phyloP scores from a whole-genome alignment of 257 asterid genomes.

The Penstemon newberryi region DNA sequence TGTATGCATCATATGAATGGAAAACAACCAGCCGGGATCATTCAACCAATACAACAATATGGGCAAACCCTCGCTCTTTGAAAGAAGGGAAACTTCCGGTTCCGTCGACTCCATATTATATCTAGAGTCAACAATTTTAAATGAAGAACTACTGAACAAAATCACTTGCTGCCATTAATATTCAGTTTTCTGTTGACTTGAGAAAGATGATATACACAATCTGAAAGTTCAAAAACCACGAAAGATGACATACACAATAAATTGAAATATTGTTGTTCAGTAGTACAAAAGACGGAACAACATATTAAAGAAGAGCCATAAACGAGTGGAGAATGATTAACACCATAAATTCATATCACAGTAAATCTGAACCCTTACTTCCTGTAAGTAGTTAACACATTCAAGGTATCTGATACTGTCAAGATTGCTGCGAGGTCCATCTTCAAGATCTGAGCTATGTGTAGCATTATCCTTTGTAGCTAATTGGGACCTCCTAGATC shows the following conservation, averaged over 20 bases:
- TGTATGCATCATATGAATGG: no score
- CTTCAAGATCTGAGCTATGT: conserved; percentile 49
- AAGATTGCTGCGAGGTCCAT: conserved; percentile 90
- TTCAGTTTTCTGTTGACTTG: no score
- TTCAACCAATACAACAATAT: no score
- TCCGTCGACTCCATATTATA: no score
- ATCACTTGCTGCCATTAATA: no score
- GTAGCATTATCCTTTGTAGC: conserved; percentile 56
- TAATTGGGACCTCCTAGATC: conserved; percentile 74
- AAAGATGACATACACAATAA: conserved; percentile 5
- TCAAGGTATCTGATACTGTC: conserved; percentile 87
- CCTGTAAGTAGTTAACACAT: conserved; percentile 81
- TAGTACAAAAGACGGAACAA: not conserved
- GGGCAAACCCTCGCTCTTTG: no score
- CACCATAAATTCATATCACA: conserved; percentile 15
- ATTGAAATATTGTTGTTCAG: not conserved
- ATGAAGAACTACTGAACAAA: no score
- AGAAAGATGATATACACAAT: not conserved
- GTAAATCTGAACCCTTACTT: conserved; percentile 51
- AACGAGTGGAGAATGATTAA: not conserved
- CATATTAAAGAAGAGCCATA: not conserved
- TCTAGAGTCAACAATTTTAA: no score
- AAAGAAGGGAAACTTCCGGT: no score
- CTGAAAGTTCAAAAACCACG: conserved; percentile 9
- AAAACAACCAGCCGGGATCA: no score